phyloP scores from a whole-genome alignment of 2,329 filamentous ascomycete genomes.

The Colletotrichum ledebouriae region DNA sequence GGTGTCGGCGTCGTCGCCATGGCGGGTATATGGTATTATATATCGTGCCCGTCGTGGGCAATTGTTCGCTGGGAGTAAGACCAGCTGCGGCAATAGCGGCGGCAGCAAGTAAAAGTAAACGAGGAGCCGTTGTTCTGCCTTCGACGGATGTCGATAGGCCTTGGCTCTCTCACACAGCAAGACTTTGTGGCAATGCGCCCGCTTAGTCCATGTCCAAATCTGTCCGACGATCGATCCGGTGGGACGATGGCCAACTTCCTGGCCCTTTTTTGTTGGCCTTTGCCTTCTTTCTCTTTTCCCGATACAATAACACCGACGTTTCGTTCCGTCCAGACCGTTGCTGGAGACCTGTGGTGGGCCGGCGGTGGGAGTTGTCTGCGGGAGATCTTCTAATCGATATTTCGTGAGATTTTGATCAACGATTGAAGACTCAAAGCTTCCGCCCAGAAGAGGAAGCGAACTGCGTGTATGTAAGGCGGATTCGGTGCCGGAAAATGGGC shows the following conservation, averaged over 20 bases:
- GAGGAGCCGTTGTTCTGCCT: too few relatives aligned
- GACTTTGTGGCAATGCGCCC: too few relatives aligned
- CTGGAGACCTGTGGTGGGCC: slow-evolving; percentile 7
- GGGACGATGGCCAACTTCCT: not conserved
- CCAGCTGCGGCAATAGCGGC: not conserved
- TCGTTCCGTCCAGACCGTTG: not conserved
- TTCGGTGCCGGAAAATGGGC: not conserved
- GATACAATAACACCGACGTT: not conserved
- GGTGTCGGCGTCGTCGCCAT: slow-evolving; percentile 32
- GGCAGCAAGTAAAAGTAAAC: too few relatives aligned
- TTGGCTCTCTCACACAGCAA: too few relatives aligned
- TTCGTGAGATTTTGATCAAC: slow-evolving; percentile 24
- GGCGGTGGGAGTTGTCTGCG: not conserved
- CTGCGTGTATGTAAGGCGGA: not conserved
- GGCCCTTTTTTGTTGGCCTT: not conserved
- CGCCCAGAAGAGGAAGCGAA: not conserved
- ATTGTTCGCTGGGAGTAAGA: not conserved
- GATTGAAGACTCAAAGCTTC: not conserved
- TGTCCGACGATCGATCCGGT: too few relatives aligned
- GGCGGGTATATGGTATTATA: not conserved
- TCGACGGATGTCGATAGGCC: too few relatives aligned
- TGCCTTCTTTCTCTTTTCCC: not conserved
- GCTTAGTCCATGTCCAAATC: too few relatives aligned
- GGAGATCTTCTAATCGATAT: slow-evolving; percentile 19
- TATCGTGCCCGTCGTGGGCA: slow-evolving; percentile 2